A percentile compares a stretch with the other conserved stretches of the same genome.
Evolutionary conservation across 495 filamentous ascomycete species (phyloP).

Genomic region (Massariosphaeria phaeospora): DNA sequence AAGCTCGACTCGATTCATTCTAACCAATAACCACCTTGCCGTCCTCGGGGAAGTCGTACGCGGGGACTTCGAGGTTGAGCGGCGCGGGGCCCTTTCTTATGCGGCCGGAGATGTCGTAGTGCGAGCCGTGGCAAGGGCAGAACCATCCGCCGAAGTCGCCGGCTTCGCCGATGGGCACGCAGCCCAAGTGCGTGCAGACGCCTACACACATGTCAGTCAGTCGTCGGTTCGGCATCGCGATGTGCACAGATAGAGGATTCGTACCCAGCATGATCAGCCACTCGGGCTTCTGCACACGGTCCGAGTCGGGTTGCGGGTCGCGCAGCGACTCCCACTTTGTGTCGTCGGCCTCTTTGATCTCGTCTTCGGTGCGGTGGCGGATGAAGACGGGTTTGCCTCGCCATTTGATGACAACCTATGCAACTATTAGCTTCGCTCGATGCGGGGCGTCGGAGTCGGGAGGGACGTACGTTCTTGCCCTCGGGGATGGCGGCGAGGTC

Average conservation of each 20-base stretch:
- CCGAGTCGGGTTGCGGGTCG: conserved; percentile 85
- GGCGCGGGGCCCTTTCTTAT: conserved; percentile 93
- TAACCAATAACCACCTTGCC: conserved; percentile 44
- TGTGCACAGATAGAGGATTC: neutral
- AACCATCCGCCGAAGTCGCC: conserved; percentile 99
- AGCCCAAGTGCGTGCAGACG: conserved; percentile 98
- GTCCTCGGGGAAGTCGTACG: conserved; percentile 59
- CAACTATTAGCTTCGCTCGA: conserved; percentile 21
- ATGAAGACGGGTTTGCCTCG: conserved; percentile 99
- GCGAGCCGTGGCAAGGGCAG: conserved; percentile 99
- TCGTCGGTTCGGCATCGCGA: neutral
- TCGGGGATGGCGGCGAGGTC: conserved; percentile 87
- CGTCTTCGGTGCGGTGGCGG: conserved; percentile 84
- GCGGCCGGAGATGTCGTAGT: conserved; percentile 99
- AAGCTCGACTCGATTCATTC: conserved; percentile 9
- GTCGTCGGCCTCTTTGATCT: conserved; percentile 56
- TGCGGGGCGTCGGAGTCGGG: neutral
- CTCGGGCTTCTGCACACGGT: conserved; percentile 95
- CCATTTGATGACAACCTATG: conserved; percentile 98
- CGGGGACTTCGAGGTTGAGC: conserved; percentile 91
- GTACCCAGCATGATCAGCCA: conserved; percentile 98
- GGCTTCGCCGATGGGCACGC: conserved; percentile 97
- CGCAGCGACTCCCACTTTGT: conserved; percentile 65
- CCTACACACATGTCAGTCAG: conserved; percentile 45
- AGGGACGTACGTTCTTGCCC: conserved; percentile 87